Conservation (phyloP, 176 grass and related monocot species). For the Alloteropsis semialata region DNA sequence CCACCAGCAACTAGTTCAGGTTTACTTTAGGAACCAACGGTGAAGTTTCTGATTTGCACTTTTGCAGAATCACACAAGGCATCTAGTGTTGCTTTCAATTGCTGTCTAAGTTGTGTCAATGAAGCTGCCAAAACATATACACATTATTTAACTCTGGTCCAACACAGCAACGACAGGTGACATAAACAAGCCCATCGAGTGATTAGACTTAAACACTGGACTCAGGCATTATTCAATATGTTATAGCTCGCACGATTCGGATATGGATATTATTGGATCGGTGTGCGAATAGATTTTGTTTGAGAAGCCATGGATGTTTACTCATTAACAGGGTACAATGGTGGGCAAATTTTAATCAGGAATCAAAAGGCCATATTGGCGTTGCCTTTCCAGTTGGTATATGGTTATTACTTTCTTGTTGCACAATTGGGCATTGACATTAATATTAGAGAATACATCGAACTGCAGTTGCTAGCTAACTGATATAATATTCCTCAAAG, state of each 20-base stretch:
- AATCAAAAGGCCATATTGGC: not conserved
- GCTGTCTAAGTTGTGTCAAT: not conserved
- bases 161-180: constrained; percentile 12
- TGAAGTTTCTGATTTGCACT: constrained; percentile 1
- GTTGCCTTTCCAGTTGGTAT: not conserved
- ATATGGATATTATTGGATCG: constrained; percentile 29
- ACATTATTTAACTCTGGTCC: not conserved
- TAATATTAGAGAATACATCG: not conserved
- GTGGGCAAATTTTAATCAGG: constrained; percentile 34
- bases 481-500: not conserved
- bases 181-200: constrained; percentile 11
- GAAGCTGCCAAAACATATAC: not conserved
- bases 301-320: constrained; percentile 64
- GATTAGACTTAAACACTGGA: constrained; percentile 30
- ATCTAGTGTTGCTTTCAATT: not conserved
- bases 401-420: not conserved
- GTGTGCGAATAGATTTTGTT: constrained; percentile 40
- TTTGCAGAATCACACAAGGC: not conserved
- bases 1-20: not conserved
- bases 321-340: constrained; percentile 40
- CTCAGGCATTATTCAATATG: constrained; percentile 17
- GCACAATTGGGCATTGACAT: not conserved
- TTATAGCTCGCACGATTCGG: constrained; percentile 8
- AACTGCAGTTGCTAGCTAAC: not conserved
- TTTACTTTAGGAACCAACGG: not conserved